These are phyloP conservation scores for Nemania bipapillata DNA, from an alignment of 2,329 filamentous ascomycete genomes.

Conservation along the genomic window DNA sequence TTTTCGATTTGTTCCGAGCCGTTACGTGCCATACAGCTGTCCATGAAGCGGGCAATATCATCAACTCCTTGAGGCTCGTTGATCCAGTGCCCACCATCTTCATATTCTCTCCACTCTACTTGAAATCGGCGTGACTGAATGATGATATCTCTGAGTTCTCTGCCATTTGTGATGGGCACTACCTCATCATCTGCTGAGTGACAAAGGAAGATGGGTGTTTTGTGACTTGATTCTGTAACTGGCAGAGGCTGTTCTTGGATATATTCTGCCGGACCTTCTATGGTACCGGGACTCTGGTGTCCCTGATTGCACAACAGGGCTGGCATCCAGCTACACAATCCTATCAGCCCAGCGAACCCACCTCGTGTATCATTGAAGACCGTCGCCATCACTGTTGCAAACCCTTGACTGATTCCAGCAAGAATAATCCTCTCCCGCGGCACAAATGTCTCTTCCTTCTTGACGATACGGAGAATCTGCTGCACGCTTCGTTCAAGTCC, in stretches of 20 bases:
- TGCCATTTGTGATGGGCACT: conserved; percentile 46
- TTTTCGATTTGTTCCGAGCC: neutral
- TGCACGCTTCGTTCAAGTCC: conserved; percentile 43
- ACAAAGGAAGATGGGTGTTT: conserved; percentile 45
- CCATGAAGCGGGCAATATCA: conserved; percentile 38
- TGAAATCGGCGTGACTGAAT: conserved; percentile 28
- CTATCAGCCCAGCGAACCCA: conserved; percentile 21
- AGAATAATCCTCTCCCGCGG: conserved; percentile 46
- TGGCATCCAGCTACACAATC: conserved; percentile 49
- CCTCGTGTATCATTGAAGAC: conserved; percentile 26
- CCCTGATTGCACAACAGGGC: neutral
- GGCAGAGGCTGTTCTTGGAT: neutral
- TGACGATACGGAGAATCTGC: conserved; percentile 37
- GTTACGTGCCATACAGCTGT: conserved; percentile 5
- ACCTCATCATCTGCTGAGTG: conserved; percentile 49
- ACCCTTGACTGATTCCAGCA: conserved; percentile 51
- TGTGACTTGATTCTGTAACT: neutral
- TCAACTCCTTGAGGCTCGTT: conserved; percentile 44
- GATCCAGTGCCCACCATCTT: conserved; percentile 41
- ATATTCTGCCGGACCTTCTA: neutral
- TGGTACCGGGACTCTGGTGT: neutral
- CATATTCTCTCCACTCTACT: conserved; percentile 42
- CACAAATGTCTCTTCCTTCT: conserved; percentile 40
- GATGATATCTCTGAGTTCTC: conserved; percentile 37
- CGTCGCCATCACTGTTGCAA: conserved; percentile 41